Conservation (phyloP, 2,329 filamentous ascomycete species). For the Pseudocercospora vitis region DNA sequence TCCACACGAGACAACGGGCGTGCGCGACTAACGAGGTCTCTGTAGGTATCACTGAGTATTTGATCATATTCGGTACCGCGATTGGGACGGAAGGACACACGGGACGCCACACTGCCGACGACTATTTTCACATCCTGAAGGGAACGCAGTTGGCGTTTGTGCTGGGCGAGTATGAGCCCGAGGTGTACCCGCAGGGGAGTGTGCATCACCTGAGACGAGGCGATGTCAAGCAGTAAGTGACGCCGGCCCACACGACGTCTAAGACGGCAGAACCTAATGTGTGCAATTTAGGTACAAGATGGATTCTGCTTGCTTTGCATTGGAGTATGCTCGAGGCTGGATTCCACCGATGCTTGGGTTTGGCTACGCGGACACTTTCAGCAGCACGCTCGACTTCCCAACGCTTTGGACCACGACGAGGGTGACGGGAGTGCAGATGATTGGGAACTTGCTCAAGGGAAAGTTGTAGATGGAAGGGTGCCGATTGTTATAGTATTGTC, state of each 20-base stretch:
- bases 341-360: constrained; percentile 92
- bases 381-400: constrained; percentile 79
- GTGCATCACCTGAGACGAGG: constrained; percentile 73
- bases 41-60: constrained; percentile 74
- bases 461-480: constrained; percentile 75
- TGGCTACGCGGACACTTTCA: constrained; percentile 78
- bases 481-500: too few species aligned
- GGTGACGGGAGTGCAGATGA: constrained; percentile 75
- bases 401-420: constrained; percentile 77
- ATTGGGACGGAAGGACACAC: constrained; percentile 85
- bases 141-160: constrained; percentile 76
- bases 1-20: not conserved
- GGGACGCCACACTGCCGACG: constrained; percentile 85
- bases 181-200: constrained; percentile 67
- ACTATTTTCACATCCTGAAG: constrained; percentile 88
- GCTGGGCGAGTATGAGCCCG: constrained; percentile 64
- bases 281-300: constrained; percentile 62
- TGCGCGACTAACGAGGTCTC: not conserved
- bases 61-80: constrained; percentile 83
- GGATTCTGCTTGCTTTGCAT: constrained; percentile 72
- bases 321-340: constrained; percentile 84
- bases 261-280: too few species aligned
- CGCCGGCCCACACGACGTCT: too few species aligned
- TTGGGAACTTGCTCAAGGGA: constrained; percentile 65
- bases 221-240: constrained; percentile 62